Conservation (phyloP, 441 rosid species). For the Pelargonium citronellum region DNA sequence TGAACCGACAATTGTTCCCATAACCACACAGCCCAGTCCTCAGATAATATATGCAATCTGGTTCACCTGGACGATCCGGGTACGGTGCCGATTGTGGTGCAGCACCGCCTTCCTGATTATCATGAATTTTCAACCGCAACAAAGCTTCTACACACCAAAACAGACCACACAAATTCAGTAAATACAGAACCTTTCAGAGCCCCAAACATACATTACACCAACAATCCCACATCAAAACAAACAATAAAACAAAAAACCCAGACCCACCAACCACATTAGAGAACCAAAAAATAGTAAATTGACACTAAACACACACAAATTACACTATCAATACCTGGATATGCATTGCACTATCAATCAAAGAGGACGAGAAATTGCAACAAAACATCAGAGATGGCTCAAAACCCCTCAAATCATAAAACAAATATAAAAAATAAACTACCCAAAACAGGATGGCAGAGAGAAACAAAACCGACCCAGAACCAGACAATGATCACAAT, state of each 20-base stretch:
- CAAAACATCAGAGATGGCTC: background rate
- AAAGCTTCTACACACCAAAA: conserved; percentile 38
- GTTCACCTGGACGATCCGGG: conserved; percentile 82
- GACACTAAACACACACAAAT: background rate
- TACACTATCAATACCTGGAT: conserved; percentile 13
- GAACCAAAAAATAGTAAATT: background rate
- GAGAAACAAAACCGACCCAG: background rate
- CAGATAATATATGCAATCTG: conserved; percentile 62
- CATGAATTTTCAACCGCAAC: conserved; percentile 47
- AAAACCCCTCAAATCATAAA: background rate
- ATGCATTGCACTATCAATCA: background rate
- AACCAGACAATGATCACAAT: background rate
- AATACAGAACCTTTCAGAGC: background rate
- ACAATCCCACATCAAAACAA: background rate
- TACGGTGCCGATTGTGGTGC: conserved; percentile 33
- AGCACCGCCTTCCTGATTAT: conserved; percentile 31
- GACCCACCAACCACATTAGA: background rate
- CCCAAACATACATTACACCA: background rate
- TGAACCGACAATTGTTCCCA: conserved; percentile 67
- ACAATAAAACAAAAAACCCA: background rate
- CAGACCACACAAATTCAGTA: background rate
- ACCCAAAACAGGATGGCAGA: background rate
- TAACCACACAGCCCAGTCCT: conserved; percentile 80
- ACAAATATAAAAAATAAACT: background rate
- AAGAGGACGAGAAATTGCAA: conserved; percentile 12